phyloP scores from a whole-genome alignment of 1,139 yeast genomes.

The Kodamaea alishanica region DNA sequence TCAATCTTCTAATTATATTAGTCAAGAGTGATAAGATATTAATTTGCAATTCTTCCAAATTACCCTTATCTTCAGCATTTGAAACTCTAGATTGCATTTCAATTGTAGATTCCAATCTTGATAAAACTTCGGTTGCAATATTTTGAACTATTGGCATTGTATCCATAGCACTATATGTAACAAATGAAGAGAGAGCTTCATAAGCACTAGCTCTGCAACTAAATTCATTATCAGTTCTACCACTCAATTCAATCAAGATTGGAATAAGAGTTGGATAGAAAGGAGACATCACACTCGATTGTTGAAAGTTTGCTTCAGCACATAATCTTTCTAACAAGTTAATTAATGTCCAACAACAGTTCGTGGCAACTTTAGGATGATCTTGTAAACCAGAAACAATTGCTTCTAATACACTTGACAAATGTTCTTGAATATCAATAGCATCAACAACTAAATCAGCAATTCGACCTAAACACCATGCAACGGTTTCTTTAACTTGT shows the following conservation, averaged over 20 bases:
- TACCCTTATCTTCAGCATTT: slow-evolving; percentile 66
- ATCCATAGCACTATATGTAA: slow-evolving; percentile 68
- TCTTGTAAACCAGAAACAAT: slow-evolving; percentile 75
- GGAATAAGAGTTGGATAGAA: slow-evolving; percentile 70
- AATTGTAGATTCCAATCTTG: slow-evolving; percentile 66
- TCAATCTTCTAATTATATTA: slow-evolving; percentile 81
- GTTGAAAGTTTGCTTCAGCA: slow-evolving; percentile 50
- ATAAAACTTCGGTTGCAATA: slow-evolving; percentile 71
- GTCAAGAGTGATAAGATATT: slow-evolving; percentile 85
- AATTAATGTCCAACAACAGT: slow-evolving; percentile 96
- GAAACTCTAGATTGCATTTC: slow-evolving; percentile 50
- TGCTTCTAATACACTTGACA: slow-evolving; percentile 70
- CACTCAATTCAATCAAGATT: slow-evolving; percentile 63
- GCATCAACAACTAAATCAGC: slow-evolving; percentile 85
- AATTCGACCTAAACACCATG: slow-evolving; percentile 97
- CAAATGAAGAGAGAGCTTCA: slow-evolving; percentile 84
- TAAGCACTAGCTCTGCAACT: slow-evolving; percentile 94
- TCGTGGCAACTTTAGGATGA: slow-evolving; percentile 88
- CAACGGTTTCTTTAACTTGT: slow-evolving; percentile 94
- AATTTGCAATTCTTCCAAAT: slow-evolving; percentile 84
- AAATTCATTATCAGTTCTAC: slow-evolving; percentile 74
- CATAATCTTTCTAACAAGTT: slow-evolving; percentile 84
- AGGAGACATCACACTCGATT: slow-evolving; percentile 65
- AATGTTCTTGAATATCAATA: slow-evolving; percentile 58
- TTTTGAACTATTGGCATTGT: slow-evolving; percentile 65